Base-by-base conservation (phyloP, 257 asterid species). In the Coffea canephora region DNA sequence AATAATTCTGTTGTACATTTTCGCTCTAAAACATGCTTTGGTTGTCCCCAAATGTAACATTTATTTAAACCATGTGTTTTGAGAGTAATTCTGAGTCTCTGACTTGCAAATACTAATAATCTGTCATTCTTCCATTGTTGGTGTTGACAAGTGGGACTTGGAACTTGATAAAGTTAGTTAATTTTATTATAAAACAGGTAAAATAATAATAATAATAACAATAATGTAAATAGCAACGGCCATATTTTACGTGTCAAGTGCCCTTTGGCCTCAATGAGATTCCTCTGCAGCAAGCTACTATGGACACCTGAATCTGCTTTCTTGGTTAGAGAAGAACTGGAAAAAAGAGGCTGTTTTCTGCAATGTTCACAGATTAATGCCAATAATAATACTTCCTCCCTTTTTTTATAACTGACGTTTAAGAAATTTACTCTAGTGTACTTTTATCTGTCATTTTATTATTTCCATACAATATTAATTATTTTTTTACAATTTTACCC, bases 271-370 rank as follows among this genome's bases (percentile, higher is more conserved):
- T 4, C 9, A 1, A 36, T 0, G 43, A 12, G 55, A 23, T 54
- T 65, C 21, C 71, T 62, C 48, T 62, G 76, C 74, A 6, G 43
- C 46, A 23, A 57, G 55, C 39, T n/a, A 12, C 31, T 19, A 9
- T 43, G n/a, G 19, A 23, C 45, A 31, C 64, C 61, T 69, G 43
- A 78, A 78, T 71, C 82, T 27, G 52, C 62, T 81, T 41, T 76
- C 69, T 85, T 61, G 80, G 76, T 23, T 46, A 78, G 31, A 41
- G 54, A 39, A 85, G 76, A 79, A 23, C 68, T 62, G 78, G 78
- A 70, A 69, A 69, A 73, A 71, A 73, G 14, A 48, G 18, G 48
- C 43, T 45, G 69, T 65, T 66, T 73, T 67, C 73, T 68, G 71
- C 23, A 73, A 39, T 14, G 64, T 45, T 65, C 45, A 36, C 62